These are phyloP conservation scores for Xylaria sp. DNA, from an alignment of 2,329 filamentous ascomycete species.

Conservation along the genomic window DNA sequence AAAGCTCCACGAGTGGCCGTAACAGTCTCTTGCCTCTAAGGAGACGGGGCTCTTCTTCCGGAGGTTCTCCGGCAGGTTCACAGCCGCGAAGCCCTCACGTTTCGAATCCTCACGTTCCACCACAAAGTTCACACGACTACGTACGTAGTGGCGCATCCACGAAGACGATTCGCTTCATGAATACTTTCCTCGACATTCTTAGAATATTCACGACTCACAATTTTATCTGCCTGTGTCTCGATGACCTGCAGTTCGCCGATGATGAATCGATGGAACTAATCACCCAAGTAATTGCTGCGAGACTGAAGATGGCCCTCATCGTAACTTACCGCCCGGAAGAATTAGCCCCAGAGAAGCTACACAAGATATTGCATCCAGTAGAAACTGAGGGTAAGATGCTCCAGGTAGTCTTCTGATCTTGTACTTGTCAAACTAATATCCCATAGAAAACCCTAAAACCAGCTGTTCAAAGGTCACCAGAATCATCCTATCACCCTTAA, in stretches of 20 bases:
- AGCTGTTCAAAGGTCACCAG: constrained; percentile 71
- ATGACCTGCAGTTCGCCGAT: constrained; percentile 92
- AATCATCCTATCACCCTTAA: constrained; percentile 77
- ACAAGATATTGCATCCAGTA: constrained; percentile 64
- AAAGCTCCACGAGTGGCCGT: constrained; percentile 48
- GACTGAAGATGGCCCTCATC: constrained; percentile 84
- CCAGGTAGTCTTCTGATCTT: neutral
- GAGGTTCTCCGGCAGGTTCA: constrained; percentile 54
- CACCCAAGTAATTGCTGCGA: constrained; percentile 79
- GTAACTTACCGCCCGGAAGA: constrained; percentile 80
- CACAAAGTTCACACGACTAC: constrained; percentile 69
- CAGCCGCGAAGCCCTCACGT: constrained; percentile 53
- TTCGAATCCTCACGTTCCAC: constrained; percentile 53
- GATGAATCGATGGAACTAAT: constrained; percentile 87
- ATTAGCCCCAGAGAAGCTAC: constrained; percentile 65
- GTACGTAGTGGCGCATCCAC: constrained; percentile 67
- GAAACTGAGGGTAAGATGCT: constrained; percentile 61
- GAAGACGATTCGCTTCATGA: constrained; percentile 80
- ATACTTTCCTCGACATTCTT: constrained; percentile 87
- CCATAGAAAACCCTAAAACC: constrained; percentile 56
- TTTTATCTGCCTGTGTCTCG: constrained; percentile 87
- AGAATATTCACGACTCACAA: constrained; percentile 84
- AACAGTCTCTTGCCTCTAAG: constrained; percentile 51
- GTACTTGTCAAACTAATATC: constrained; percentile 29
- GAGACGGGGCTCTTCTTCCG: constrained; percentile 64